A percentile compares a stretch with the other conserved stretches of the same genome.
These are phyloP conservation scores for thale cress (Arabidopsis thaliana) DNA, from an alignment of 345 rosid genomes.

Conservation along the genomic window TAIR10.1 NC_003076.8:17555001-17555500, in stretches of 20 bases:
- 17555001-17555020: slow-evolving; percentile 34
- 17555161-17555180: background rate
- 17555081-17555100: slow-evolving; percentile 98
- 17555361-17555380: background rate
- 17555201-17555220: slow-evolving; percentile 59
- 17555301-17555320: slow-evolving; percentile 73
- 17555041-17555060: slow-evolving; percentile 17
- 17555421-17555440: slow-evolving; percentile 5
- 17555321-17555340: slow-evolving; percentile 1
- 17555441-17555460: background rate
- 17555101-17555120: slow-evolving; percentile 86
- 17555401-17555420: background rate
- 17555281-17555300: slow-evolving; percentile 78
- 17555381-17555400: background rate
- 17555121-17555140: slow-evolving; percentile 94
- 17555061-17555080: slow-evolving; percentile 57
- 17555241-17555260: slow-evolving; percentile 79
- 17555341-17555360: background rate
- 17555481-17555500: slow-evolving; percentile 9
- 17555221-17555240: slow-evolving; percentile 99
- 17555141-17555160: slow-evolving; percentile 20
- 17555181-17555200: background rate
- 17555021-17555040: background rate
- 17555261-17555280: slow-evolving; percentile 81
- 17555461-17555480: background rate